These are phyloP conservation scores for Exserohilum rostratum DNA, from an alignment of 2,329 filamentous ascomycete species.

Conservation along the genomic window DNA sequence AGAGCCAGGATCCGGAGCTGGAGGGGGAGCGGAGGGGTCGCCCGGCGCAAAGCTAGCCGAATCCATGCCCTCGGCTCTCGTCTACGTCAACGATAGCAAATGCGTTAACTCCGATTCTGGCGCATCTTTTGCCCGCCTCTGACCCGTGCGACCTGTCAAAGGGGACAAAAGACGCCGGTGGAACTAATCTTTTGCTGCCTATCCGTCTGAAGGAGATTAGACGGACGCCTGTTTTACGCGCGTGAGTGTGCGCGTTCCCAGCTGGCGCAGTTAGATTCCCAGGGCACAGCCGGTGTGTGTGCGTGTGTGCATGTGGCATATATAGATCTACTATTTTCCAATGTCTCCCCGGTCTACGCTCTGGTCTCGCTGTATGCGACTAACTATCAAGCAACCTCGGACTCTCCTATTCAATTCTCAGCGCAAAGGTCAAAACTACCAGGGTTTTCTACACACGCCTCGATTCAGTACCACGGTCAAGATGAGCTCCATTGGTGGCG, in stretches of 20 bases:
- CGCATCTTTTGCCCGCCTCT: background rate
- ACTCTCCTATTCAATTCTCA: background rate
- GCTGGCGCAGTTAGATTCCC: background rate
- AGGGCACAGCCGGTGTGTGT: too few species aligned
- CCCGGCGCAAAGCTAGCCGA: background rate
- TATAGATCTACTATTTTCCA: slow-evolving; percentile 10
- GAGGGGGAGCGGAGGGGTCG: background rate
- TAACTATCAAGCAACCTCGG: background rate
- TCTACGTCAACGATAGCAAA: background rate
- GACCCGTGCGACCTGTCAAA: background rate
- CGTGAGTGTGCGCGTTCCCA: background rate
- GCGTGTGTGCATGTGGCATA: too few species aligned
- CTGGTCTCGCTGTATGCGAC: slow-evolving; percentile 2
- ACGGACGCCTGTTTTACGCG: background rate
- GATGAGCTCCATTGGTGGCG: slow-evolving; percentile 40
- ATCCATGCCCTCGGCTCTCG: background rate
- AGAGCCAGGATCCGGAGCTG: too few species aligned
- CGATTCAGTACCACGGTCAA: slow-evolving; percentile 28
- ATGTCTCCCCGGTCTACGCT: slow-evolving; percentile 21
- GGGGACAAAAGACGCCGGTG: background rate
- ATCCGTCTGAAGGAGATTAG: background rate
- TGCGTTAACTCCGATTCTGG: slow-evolving; percentile 1
- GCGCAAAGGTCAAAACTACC: background rate
- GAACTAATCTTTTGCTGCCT: background rate
- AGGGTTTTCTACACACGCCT: slow-evolving; percentile 20